phyloP scores from a whole-genome alignment of 768 basidiomycete genomes.

The Hydnum rufescens region DNA sequence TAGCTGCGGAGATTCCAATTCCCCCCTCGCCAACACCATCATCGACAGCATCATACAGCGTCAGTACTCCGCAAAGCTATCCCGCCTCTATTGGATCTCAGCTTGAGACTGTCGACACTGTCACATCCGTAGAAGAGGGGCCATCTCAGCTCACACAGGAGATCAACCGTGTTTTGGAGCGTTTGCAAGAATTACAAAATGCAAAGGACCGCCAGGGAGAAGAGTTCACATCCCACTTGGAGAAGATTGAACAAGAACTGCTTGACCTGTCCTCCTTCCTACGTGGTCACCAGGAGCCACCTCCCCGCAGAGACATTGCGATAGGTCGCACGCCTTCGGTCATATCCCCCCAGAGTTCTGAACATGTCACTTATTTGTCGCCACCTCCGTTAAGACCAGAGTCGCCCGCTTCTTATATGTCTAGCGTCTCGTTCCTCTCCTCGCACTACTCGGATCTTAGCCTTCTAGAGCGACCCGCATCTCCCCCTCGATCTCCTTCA shows the following conservation, averaged over 20 bases:
- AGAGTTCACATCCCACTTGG: conserved; percentile 45
- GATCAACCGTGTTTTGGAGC: conserved; percentile 25
- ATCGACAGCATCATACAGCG: background rate
- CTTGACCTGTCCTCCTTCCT: conserved; percentile 27
- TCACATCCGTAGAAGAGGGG: background rate
- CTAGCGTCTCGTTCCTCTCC: conserved; percentile 26
- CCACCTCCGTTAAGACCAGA: conserved; percentile 26
- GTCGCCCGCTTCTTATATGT: conserved; percentile 22
- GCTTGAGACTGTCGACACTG: conserved; percentile 7
- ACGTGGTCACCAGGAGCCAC: conserved; percentile 6
- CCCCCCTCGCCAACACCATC: background rate
- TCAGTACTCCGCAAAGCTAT: background rate
- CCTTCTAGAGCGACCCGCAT: conserved; percentile 14
- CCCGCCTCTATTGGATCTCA: conserved; percentile 7
- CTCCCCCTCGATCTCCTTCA: conserved; percentile 12
- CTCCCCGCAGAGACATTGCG: conserved; percentile 5
- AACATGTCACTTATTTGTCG: conserved; percentile 13
- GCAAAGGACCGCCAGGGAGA: conserved; percentile 41
- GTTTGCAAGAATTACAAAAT: conserved; percentile 44
- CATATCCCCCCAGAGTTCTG: background rate
- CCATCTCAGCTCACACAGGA: conserved; percentile 24
- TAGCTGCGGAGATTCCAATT: background rate
- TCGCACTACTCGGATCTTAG: conserved; percentile 61
- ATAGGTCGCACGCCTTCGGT: conserved; percentile 13
- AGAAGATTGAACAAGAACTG: conserved; percentile 49